These are phyloP conservation scores for Umbelopsis isabellina DNA, from an alignment of 192 early-diverging fungal species.

Conservation along the genomic window DNA sequence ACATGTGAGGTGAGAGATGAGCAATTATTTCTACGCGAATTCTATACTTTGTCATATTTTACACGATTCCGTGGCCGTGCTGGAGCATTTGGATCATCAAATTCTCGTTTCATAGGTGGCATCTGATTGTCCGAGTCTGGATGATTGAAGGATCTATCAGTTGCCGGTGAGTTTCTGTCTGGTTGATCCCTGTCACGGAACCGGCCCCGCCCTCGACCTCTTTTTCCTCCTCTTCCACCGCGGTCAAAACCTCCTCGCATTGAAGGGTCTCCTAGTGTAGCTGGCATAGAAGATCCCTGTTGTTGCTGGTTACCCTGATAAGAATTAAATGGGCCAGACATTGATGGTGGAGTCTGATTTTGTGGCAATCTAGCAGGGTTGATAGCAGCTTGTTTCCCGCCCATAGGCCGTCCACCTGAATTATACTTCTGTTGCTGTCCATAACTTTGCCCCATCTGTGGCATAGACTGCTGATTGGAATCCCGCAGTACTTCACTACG, in stretches of 20 bases:
- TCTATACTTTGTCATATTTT: constrained; percentile 7
- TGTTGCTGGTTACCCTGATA: neutral
- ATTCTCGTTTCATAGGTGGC: neutral
- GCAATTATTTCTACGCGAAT: neutral
- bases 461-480: neutral
- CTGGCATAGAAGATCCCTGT: neutral
- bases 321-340: neutral
- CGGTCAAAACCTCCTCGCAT: neutral
- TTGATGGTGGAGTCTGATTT: neutral
- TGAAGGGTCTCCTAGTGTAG: neutral
- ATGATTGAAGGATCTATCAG: neutral
- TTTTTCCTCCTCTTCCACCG: constrained; percentile 1
- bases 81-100: neutral
- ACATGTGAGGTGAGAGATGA: too few relatives aligned
- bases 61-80: neutral
- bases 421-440: neutral
- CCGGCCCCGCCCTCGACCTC: neutral
- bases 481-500: constrained; percentile 14
- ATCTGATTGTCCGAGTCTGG: neutral
- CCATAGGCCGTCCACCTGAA: neutral
- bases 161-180: neutral
- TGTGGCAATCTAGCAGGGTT: constrained; percentile 3
- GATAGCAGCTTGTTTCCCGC: neutral
- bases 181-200: constrained; percentile 16
- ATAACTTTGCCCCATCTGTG: neutral